A percentile compares a stretch with the other conserved stretches of the same genome.
Conservation (phyloP, 2,329 filamentous ascomycete genomes). For the Calonectria montana region DNA sequence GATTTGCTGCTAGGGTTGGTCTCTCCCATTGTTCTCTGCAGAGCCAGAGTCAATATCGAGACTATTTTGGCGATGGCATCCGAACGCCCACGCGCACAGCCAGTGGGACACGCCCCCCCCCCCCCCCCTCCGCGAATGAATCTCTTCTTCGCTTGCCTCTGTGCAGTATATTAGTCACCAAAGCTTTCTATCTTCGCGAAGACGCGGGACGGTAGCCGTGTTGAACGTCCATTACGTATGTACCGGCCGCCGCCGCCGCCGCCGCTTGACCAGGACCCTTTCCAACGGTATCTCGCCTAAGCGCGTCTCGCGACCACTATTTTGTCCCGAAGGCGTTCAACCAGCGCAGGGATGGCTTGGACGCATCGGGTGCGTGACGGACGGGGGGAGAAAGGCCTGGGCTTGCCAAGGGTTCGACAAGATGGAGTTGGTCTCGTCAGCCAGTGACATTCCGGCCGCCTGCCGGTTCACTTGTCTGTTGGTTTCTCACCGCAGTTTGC, state of each 20-base stretch:
- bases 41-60: conserved; percentile 1
- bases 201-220: neutral
- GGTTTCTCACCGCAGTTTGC: conserved; percentile 17
- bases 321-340: conserved; percentile 10
- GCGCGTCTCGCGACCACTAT: conserved; percentile 22
- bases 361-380: conserved; percentile 10
- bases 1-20: neutral
- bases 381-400: neutral
- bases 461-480: conserved; percentile 11
- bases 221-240: conserved; percentile 6
- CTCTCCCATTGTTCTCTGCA: conserved; percentile 1
- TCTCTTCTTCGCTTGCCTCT: neutral
- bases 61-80: neutral
- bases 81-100: neutral
- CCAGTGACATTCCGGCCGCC: conserved; percentile 9
- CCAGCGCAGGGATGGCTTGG: conserved; percentile 14
- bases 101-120: neutral
- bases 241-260: neutral
- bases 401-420: neutral
- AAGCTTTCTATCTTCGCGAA: no score
- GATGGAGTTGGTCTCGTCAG: neutral
- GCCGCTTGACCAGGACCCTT: neutral
- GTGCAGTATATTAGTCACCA: neutral
- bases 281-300: conserved; percentile 11
- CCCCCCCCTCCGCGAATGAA: neutral